phyloP scores from a whole-genome alignment of 176 grass and related monocot genomes.

The Saccharum officinarum region DNA sequence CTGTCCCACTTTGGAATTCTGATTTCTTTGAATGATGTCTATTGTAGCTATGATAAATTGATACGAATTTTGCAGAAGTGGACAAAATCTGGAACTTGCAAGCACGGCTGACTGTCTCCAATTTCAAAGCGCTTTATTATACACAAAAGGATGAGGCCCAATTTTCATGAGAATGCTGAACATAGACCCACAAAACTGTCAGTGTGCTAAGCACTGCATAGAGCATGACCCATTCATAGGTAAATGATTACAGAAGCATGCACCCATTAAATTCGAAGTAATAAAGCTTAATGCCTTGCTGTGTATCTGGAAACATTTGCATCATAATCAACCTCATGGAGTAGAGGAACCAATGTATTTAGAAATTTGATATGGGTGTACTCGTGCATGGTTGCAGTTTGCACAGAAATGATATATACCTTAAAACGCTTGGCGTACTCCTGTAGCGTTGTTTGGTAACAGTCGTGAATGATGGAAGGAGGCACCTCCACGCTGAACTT shows the following conservation, averaged over 20 bases:
- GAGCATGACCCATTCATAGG: background rate
- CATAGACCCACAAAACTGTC: background rate
- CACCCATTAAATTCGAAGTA: background rate
- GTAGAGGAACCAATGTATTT: background rate
- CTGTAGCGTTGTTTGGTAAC: constrained; percentile 61
- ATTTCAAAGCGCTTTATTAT: background rate
- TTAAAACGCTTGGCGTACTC: constrained; percentile 74
- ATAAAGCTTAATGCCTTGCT: too few relatives aligned
- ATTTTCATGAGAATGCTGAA: constrained; percentile 4
- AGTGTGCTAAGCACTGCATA: background rate
- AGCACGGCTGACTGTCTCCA: background rate
- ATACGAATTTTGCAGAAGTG: background rate
- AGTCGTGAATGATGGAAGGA: constrained; percentile 60
- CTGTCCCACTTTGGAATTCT: background rate
- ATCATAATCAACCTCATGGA: background rate
- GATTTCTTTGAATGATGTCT: constrained; percentile 7
- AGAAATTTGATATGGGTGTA: background rate
- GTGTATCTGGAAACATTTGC: background rate
- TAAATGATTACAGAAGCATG: too few relatives aligned
- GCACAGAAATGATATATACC: constrained; percentile 40
- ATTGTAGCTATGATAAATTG: background rate
- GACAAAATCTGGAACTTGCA: background rate
- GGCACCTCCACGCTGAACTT: constrained; percentile 92
- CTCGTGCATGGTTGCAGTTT: background rate
- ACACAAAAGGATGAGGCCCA: background rate